phyloP scores from a whole-genome alignment of 1,139 yeast species.

The Kluyveromyces sp. region DNA sequence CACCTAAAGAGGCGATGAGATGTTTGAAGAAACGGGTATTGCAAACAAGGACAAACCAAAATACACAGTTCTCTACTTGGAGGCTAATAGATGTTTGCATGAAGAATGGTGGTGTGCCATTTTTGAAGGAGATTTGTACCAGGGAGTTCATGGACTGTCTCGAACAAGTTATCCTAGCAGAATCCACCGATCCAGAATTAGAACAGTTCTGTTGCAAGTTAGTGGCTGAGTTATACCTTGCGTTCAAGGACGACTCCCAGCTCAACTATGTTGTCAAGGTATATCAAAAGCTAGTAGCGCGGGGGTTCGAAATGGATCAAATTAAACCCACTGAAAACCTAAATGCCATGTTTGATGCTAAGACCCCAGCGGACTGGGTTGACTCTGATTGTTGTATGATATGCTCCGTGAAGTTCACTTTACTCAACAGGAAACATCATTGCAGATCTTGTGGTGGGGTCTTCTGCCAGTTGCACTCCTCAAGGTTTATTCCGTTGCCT shows the following conservation, averaged over 20 bases:
- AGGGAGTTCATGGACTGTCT: slow-evolving; percentile 81
- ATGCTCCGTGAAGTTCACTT: slow-evolving; percentile 72
- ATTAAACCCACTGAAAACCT: slow-evolving; percentile 40
- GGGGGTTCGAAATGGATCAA: slow-evolving; percentile 50
- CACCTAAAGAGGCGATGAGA: slow-evolving; percentile 80
- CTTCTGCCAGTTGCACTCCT: slow-evolving; percentile 76
- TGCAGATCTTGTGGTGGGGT: slow-evolving; percentile 98
- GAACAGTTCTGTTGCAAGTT: slow-evolving; percentile 54
- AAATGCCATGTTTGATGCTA: slow-evolving; percentile 65
- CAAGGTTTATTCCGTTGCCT: slow-evolving; percentile 63
- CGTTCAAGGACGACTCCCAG: slow-evolving; percentile 65
- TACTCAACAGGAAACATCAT: slow-evolving; percentile 88
- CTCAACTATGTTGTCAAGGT: slow-evolving; percentile 58
- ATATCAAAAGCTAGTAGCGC: slow-evolving; percentile 51
- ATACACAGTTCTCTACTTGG: slow-evolving; percentile 65
- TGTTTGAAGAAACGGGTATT: slow-evolving; percentile 67
- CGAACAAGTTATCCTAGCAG: slow-evolving; percentile 36
- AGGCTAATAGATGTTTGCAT: slow-evolving; percentile 79
- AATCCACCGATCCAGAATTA: slow-evolving; percentile 41
- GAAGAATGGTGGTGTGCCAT: slow-evolving; percentile 88
- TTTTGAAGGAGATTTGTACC: slow-evolving; percentile 69
- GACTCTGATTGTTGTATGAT: slow-evolving; percentile 95
- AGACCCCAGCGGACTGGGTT: slow-evolving; percentile 97
- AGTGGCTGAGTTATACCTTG: slow-evolving; percentile 70
- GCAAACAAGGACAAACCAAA: slow-evolving; percentile 59